A percentile compares a stretch with the other conserved stretches of the same genome.
Evolutionary conservation across 2,329 filamentous ascomycete species (phyloP).

Genomic region (Juglanconis sp.): DNA sequence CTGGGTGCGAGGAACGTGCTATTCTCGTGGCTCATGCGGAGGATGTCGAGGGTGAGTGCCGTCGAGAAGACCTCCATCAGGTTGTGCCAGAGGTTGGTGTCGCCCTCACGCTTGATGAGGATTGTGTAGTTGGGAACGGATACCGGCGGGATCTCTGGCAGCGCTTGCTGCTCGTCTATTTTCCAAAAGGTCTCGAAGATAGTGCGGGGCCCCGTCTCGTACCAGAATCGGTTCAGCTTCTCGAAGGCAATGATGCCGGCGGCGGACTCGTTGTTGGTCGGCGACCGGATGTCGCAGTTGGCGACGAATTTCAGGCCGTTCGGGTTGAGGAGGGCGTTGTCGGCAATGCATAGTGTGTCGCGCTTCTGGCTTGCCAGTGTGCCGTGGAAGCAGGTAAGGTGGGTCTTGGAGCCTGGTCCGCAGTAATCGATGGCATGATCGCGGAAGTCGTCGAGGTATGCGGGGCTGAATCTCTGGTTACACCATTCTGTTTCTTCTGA

Average conservation of each 20-base stretch:
- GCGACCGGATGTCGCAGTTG: neutral
- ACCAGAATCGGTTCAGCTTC: neutral
- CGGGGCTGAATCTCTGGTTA: neutral
- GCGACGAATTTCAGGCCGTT: neutral
- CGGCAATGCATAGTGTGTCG: neutral
- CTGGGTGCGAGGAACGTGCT: neutral
- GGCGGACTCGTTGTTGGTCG: neutral
- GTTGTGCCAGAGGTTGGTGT: constrained; percentile 25
- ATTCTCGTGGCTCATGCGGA: constrained; percentile 20
- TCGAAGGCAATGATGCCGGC: neutral
- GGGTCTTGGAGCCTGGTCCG: neutral
- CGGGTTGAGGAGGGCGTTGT: neutral
- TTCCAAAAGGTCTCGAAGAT: neutral
- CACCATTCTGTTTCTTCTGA: neutral
- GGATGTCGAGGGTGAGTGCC: constrained; percentile 26
- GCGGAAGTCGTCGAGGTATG: constrained; percentile 33
- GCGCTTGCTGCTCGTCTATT: neutral
- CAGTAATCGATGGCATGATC: constrained; percentile 7
- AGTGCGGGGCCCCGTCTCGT: neutral
- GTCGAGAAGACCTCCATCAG: constrained; percentile 27
- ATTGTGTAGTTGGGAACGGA: constrained; percentile 19
- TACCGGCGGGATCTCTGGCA: neutral
- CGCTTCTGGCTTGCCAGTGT: neutral
- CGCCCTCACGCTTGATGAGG: constrained; percentile 27
- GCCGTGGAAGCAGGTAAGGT: constrained; percentile 6